Evolutionary conservation across 2,329 filamentous ascomycete genomes (phyloP), one percentile per base, ranked within the genome.

Genomic region (Trichoderma simmonsii): DNA sequence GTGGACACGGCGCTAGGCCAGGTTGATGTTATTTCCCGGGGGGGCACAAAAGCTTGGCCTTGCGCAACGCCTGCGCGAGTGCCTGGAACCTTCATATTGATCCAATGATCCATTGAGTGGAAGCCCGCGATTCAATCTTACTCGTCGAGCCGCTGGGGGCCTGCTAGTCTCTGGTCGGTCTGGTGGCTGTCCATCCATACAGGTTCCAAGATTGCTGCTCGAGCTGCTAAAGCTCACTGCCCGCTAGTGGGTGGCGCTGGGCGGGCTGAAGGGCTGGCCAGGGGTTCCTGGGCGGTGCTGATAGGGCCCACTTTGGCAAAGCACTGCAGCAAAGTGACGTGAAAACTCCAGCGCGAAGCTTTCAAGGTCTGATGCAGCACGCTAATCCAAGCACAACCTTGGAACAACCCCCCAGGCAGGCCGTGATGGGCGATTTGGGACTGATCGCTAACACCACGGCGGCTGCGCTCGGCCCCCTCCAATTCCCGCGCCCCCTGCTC

Each of bases 181-280:
- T 39, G 36, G 36, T 18, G 36, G 14, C 12, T 43, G 39, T 43
- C 39, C 39, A 43, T 43, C 39, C 39, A 43, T 36, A 36, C 34
- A 36, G 34, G 34, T 36, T 36, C 34, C 34, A 36, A 36, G 34
- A 36, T 36, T 36, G 34, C 34, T 36, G 34, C 34, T 36, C 34
- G 34, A 36, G 34, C 34, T 36, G 34, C 34, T 36, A 36, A 34
- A 62, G 36, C 39, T 70, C 11, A 21, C 39, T 36, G 59, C n/a
- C 21, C 28, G 26, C 48, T 66, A 66, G 63, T 34, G 60, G 60
- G 21, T 28, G 60, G 61, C 64, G 51, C 64, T 67, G 28, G 64
- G 64, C 64, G 64, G 64, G 64, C 64, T 67, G 64, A 36, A 67
- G 57, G 56, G 56, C 34, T 56, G 26, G 18, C 39, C 66, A 70